Evolutionary conservation across 257 asterid species (phyloP).

Genomic region (Solanum tarapatanum): DNA sequence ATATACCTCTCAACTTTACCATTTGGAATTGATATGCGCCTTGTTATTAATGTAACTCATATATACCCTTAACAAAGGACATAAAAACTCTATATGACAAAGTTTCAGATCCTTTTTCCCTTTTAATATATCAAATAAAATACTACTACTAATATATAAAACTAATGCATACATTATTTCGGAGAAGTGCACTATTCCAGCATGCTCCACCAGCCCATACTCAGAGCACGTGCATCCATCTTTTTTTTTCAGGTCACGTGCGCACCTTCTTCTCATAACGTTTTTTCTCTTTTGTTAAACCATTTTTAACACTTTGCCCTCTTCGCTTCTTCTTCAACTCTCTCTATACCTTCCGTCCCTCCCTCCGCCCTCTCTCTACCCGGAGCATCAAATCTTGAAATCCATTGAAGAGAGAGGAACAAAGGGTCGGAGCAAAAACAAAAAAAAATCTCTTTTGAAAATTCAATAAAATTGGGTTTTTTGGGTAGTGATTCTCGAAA

Average conservation of each 20-base stretch:
- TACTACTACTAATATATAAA: too few species aligned
- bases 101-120: too few species aligned
- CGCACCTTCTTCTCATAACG: conserved; percentile 1
- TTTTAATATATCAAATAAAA: too few species aligned
- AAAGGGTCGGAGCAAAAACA: neutral
- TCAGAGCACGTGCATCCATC: conserved; percentile 10
- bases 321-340: neutral
- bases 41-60: too few species aligned
- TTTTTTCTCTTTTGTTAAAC: neutral
- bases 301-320: neutral
- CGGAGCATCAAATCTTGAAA: neutral
- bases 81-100: too few species aligned
- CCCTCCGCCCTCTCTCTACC: neutral
- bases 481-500: neutral
- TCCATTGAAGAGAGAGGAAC: neutral
- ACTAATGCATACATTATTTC: too few species aligned
- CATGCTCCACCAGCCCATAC: neutral
- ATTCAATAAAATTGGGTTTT: neutral
- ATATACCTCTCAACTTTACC: too few species aligned
- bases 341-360: neutral
- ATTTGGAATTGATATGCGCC: fast-evolving
- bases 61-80: too few species aligned
- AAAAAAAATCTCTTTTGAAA: neutral
- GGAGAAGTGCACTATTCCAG: neutral
- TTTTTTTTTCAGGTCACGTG: conserved; percentile 16